A percentile compares a stretch with the other conserved stretches of the same genome.
Conservation (phyloP, 1,284 basidiomycete species). For the Pholiota adiposa region DNA sequence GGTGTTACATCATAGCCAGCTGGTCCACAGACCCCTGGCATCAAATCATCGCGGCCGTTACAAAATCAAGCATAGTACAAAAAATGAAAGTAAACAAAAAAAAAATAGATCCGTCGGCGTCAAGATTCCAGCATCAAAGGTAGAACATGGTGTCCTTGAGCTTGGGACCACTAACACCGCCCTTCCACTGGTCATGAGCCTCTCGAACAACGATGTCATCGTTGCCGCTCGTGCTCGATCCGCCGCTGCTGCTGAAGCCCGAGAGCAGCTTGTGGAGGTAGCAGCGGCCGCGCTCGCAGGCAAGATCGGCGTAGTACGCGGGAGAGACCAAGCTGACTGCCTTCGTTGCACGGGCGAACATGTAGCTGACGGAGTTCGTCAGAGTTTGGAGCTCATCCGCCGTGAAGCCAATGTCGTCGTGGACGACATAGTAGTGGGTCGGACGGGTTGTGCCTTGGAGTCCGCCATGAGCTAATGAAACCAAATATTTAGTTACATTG, state of each 20-base stretch:
- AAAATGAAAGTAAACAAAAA: neutral
- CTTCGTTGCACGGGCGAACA: slow-evolving; percentile 81
- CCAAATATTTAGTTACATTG: slow-evolving; percentile 4
- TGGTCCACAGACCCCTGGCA: neutral
- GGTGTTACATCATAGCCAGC: neutral
- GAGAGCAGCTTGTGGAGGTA: slow-evolving; percentile 70
- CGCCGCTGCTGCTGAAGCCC: slow-evolving; percentile 48
- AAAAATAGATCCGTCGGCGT: neutral
- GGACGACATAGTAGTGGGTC: slow-evolving; percentile 79
- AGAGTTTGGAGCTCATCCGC: slow-evolving; percentile 68
- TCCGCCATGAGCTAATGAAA: slow-evolving; percentile 59
- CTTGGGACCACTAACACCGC: slow-evolving; percentile 51
- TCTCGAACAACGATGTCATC: slow-evolving; percentile 58
- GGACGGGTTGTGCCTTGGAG: slow-evolving; percentile 68
- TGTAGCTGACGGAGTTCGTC: slow-evolving; percentile 70
- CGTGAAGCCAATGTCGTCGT: slow-evolving; percentile 71
- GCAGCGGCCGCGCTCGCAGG: slow-evolving; percentile 78
- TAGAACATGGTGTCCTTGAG: slow-evolving; percentile 77
- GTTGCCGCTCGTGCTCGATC: slow-evolving; percentile 40
- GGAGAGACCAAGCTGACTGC: slow-evolving; percentile 80
- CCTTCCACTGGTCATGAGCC: slow-evolving; percentile 57
- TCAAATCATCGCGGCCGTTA: neutral
- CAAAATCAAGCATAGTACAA: neutral
- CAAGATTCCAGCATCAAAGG: slow-evolving; percentile 39
- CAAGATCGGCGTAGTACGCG: slow-evolving; percentile 77